Base-by-base conservation (phyloP, 208 protist species). In the Leishmania gerbilli region DNA sequence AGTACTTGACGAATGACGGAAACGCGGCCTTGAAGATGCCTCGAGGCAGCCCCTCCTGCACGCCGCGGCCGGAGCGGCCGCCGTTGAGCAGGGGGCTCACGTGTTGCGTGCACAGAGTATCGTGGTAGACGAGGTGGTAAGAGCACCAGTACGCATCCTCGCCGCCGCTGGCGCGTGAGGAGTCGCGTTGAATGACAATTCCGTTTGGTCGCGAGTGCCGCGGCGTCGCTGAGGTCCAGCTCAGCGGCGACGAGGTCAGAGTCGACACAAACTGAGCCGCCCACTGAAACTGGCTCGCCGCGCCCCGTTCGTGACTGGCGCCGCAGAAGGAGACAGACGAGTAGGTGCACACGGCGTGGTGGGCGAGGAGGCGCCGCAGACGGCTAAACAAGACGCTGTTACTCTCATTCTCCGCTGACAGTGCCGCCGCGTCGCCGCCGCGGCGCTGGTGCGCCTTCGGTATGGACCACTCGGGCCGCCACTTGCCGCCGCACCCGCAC, bases 61-160 rank as follows among this genome's bases (percentile, higher is more conserved):
- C 84, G 9, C 81, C 87, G 42, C 85, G 89, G 53, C 86, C 84
- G 51, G 76, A 84, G 45, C 92, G 89, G 13, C 93, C 93, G 49
- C 89, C 87, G 76, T 90, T 92, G 27, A 96, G 87, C 17, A 95
- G 55, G 9, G 91, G 84, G 47, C 77, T 92, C 40, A 96, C 84
- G 79, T 96, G 91, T 79, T 96, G 93, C 42, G 91, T 95, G 76
- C 93, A 96, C 13, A 96, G 76, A 1, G 90, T 91, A 80, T 96
- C 93, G 82, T 93, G 90, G 74, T 92, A 91, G 7, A 92, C 89
- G 8, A 90, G 67, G 79, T 96, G 93, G 79, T 91, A 95, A 3
- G 93, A 94, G 82, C 93, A 96, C 93, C 93, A 96, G 67, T 49
- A 74, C 47, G 7, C 68, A 37, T 4, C 42, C 34, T 24, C n/a